Percentiles rank a stretch among this genome's conserved stretches.
These are phyloP conservation scores for Pseudofabraea citricarpa DNA, from an alignment of 2,329 filamentous ascomycete species.

Conservation along the genomic window DNA sequence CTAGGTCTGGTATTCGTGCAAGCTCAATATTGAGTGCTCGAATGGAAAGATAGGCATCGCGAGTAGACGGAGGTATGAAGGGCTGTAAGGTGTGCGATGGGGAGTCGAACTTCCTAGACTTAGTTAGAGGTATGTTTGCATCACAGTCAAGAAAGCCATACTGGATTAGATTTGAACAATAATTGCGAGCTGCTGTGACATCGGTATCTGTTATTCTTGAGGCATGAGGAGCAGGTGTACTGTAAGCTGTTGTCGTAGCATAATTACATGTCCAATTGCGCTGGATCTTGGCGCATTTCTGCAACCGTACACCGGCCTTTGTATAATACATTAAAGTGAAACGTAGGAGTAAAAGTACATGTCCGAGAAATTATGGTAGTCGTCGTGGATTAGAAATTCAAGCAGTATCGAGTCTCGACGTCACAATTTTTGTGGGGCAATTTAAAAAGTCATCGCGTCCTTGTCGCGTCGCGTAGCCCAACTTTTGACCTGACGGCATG, in stretches of 20 bases:
- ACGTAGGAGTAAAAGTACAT: slow-evolving; percentile 9
- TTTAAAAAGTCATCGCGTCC: slow-evolving; percentile 2
- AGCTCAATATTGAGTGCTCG: slow-evolving; percentile 92
- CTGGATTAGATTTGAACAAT: slow-evolving; percentile 30
- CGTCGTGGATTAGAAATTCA: slow-evolving; percentile 6
- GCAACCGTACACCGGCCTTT: slow-evolving; percentile 18
- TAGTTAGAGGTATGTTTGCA: slow-evolving; percentile 8
- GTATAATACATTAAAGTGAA: slow-evolving; percentile 19
- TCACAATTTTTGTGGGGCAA: slow-evolving; percentile 13
- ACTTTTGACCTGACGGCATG: no score
- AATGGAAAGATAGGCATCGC: slow-evolving; percentile 83
- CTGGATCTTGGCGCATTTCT: slow-evolving; percentile 7
- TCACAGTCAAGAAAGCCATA: slow-evolving; percentile 11
- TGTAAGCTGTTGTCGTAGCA: slow-evolving; percentile 25
- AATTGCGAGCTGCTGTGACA: slow-evolving; percentile 25
- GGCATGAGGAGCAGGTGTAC: slow-evolving; percentile 24
- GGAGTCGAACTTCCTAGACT: slow-evolving; percentile 75
- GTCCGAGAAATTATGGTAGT: no score
- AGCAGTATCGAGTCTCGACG: slow-evolving; percentile 9
- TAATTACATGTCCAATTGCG: slow-evolving; percentile 17
- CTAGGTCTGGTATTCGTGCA: slow-evolving; percentile 82
- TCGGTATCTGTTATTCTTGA: slow-evolving; percentile 27
- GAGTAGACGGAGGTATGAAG: slow-evolving; percentile 71
- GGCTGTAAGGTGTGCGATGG: slow-evolving; percentile 82
- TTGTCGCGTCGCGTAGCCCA: slow-evolving; percentile 19